Base-by-base conservation (phyloP, 106 monocot species). In the Allium cepa region DNA sequence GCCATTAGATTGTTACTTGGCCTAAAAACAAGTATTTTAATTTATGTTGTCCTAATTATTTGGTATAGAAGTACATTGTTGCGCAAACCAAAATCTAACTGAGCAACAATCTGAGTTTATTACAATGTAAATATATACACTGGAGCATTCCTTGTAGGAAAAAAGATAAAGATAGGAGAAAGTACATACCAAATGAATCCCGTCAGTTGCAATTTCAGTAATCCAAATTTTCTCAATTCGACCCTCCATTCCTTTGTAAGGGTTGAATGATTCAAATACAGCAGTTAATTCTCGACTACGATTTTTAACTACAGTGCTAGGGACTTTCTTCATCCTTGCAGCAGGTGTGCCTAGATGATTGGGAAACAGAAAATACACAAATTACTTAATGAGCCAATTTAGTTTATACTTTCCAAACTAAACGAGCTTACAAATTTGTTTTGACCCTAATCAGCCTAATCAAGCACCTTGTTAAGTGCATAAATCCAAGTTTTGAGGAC, bases 281-380 rank as follows among this genome's bases (percentile, higher is more conserved):
- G 81, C 51, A 71, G 99, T 99, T 69, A 99, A 80, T 75, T 99
- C 90, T 26, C 93, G 86, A 72, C 99, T 99, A 17, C 99, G 82
- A 47, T 81, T 84, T 79, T 99, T 99, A 67, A 99, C 93, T 66
- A 67, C 77, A 56, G 78, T 72, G 80, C 97, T 99, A 8, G 90
- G 76, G 13, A 99, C 99, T 75, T 99, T 99, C 76, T 99, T 99
- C 99, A 99, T 93, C 61, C 93, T 87, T 67, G 99, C 93, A 82
- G 99, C 99, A 73, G 90, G 93, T 51, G 99, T 99, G 67, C 99
- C 99, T 99, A 69, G 4, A 67, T 63, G 52, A 27, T 50, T 18
- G 58, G 16, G 66, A 69, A 71, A 10, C 36, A 36, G 36, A 36
- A 36, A 36, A 36, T 36, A 36, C 36, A 1, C 36, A 36, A 36